These are phyloP conservation scores for Salix caprea DNA, from an alignment of 345 rosid genomes.

Conservation along the genomic window DNA sequence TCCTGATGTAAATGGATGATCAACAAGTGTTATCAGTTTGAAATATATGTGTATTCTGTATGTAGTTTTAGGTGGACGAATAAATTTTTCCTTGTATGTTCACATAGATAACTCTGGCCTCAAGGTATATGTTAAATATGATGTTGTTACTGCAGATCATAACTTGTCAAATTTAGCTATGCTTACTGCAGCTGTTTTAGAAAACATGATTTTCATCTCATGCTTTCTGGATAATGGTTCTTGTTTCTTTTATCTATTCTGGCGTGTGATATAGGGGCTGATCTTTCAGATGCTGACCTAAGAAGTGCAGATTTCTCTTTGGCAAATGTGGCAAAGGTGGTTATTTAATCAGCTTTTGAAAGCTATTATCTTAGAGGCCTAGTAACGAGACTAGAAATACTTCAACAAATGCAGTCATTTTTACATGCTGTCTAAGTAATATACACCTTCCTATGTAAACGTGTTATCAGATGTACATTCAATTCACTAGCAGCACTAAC, in stretches of 20 bases:
- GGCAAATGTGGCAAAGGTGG: conserved; percentile 88
- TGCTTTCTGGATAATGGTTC: background rate
- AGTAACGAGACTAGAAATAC: background rate
- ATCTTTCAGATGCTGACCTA: conserved; percentile 89
- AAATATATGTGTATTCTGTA: background rate
- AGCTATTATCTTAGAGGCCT: background rate
- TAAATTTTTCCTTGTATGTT: background rate
- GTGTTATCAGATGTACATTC: background rate
- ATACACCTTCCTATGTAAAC: background rate
- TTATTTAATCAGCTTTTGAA: background rate
- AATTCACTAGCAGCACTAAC: background rate
- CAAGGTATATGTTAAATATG: background rate
- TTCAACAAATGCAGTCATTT: background rate
- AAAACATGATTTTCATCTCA: background rate
- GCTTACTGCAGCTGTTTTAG: background rate
- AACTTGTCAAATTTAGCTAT: background rate
- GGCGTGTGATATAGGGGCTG: conserved; percentile 58
- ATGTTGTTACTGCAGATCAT: background rate
- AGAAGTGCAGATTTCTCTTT: conserved; percentile 82
- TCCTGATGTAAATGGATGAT: background rate
- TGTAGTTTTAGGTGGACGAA: background rate
- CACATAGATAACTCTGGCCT: background rate
- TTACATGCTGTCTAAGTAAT: background rate
- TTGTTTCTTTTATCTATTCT: background rate
- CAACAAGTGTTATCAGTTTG: background rate